Conservation (phyloP, 805 yeast genomes). For the Pichia rugopelliculosa region DNA sequence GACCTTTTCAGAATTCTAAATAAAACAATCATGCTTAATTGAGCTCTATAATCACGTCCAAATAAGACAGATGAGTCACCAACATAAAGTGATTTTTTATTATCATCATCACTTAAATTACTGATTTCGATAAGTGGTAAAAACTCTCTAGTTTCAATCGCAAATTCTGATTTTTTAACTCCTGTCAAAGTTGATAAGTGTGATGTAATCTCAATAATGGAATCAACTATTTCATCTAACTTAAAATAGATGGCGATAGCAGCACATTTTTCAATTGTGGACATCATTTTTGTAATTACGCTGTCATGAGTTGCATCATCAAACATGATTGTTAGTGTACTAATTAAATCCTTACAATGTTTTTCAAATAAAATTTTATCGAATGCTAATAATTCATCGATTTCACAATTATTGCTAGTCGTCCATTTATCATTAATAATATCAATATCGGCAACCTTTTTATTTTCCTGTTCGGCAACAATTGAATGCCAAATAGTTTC, state of each 20-base stretch:
- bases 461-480: constrained; percentile 40
- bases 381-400: constrained; percentile 39
- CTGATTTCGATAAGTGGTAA: constrained; percentile 40
- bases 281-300: constrained; percentile 76
- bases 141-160: constrained; percentile 28
- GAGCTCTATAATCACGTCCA: constrained; percentile 89
- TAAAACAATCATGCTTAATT: constrained; percentile 76
- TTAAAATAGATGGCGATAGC: constrained; percentile 62
- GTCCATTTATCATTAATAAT: constrained; percentile 6
- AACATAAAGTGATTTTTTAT: constrained; percentile 48
- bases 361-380: constrained; percentile 66
- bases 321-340: constrained; percentile 70
- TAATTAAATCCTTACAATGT: constrained; percentile 56
- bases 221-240: constrained; percentile 51
- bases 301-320: constrained; percentile 88
- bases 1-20: constrained; percentile 68
- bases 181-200: constrained; percentile 61
- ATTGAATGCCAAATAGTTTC: constrained; percentile 79
- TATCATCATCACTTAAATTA: constrained; percentile 41
- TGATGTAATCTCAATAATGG: constrained; percentile 57
- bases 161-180: constrained; percentile 25
- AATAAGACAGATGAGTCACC: constrained; percentile 75
- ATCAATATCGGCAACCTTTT: constrained; percentile 14
- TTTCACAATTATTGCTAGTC: constrained; percentile 11
- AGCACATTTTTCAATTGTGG: constrained; percentile 82